Evolutionary conservation across 202 grass and related monocot genomes (phyloP).

Genomic region (Schoenoplectus tabernaemontani): DNA sequence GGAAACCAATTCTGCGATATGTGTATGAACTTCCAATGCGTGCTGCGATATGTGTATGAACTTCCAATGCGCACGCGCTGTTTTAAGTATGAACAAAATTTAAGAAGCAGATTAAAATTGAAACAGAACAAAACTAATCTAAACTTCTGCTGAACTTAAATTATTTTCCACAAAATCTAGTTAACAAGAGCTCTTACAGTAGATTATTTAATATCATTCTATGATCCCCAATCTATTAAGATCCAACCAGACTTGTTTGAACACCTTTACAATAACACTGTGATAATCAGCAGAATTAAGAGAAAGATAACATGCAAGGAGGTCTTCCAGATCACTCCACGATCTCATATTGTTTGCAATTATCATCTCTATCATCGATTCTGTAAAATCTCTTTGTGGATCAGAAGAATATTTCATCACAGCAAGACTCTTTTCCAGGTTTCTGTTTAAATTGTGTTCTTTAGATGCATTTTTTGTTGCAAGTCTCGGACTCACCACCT

Average conservation of each 20-base stretch:
- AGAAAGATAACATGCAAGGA: conserved; percentile 85
- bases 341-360: conserved; percentile 53
- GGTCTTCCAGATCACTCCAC: conserved; percentile 73
- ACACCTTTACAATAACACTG: conserved; percentile 80
- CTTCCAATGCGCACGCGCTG: too few species aligned
- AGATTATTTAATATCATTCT: conserved; percentile 32
- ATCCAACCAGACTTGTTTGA: conserved; percentile 69
- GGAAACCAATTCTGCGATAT: too few species aligned
- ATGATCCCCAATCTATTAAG: conserved; percentile 28
- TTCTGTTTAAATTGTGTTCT: neutral
- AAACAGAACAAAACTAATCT: neutral
- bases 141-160: neutral
- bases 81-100: too few species aligned
- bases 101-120: too few species aligned
- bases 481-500: conserved; percentile 36
- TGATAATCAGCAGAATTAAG: conserved; percentile 85
- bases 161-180: neutral
- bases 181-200: neutral
- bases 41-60: too few species aligned
- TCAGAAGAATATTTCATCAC: conserved; percentile 67
- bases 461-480: conserved; percentile 15
- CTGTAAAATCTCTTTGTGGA: conserved; percentile 69
- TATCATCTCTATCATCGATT: conserved; percentile 98
- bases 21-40: too few species aligned
- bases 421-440: conserved; percentile 54